Base-by-base conservation (phyloP, 2,329 filamentous ascomycete species). In the Fusarium odoratissimum region DNA sequence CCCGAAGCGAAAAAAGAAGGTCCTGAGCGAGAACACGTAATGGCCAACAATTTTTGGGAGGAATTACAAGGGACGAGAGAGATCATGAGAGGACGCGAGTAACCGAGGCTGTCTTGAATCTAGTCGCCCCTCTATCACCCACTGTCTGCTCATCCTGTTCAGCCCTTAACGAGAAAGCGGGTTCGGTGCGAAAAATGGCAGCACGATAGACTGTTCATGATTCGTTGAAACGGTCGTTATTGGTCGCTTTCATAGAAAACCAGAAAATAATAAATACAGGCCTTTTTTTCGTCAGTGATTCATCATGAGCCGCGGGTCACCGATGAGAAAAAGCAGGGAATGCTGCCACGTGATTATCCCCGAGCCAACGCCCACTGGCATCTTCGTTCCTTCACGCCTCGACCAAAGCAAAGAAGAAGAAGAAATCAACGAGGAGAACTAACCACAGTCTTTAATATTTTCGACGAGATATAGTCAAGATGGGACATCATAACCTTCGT, bases 401-500 rank as follows among this genome's bases (percentile, higher is more conserved):
- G 31, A 51, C 25, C 25, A 31, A 28, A 25, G 40, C 31, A 31
- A 38, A 56, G 28, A 44, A 21, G n/a, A 23, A 38, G 45, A 31
- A 25, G 17, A 69, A 41, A n/a, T 6, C 30, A 21, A n/a, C 49
- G 13, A 52, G 21, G n/a, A 48, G 35, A 58, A 19, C n/a, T 16
- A 42, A n/a, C 28, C 16, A n/a, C 38, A n/a, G 21, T 44, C 30
- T n/a, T 45, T 30, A 40, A 49, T n/a, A 16, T 19, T 21, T 7
- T 37, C 9, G 41, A 64, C 25, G 8, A 28, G 44, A 28, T 25
- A 31, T 35, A 28, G 33, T 45, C 31, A 41, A 59, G 9, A 73
- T 73, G 70, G 70, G 70, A 37, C 82, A 83, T 58, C 82, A 83
- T 48, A 83, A 82, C 25, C 76, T 79, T 41, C 79, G 78, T 60